These are phyloP conservation scores for Limnomonas spitsbergensis DNA, from an alignment of 139 green algal genomes.

Conservation along the genomic window DNA sequence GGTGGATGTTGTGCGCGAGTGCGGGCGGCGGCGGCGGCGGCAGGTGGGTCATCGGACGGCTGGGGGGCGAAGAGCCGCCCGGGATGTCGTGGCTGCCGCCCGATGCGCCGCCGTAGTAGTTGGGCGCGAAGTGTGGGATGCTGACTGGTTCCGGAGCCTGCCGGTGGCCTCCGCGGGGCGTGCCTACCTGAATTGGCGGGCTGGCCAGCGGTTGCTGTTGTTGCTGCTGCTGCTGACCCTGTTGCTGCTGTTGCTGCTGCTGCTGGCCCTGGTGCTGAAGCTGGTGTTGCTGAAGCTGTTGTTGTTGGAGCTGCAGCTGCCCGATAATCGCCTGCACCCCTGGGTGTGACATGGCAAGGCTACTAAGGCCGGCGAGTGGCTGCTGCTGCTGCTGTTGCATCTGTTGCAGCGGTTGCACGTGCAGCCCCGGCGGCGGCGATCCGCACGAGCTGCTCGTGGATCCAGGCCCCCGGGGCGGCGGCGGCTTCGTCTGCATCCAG, in stretches of 20 bases:
- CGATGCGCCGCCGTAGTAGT: too few relatives aligned
- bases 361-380: too few relatives aligned
- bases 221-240: conserved; percentile 10
- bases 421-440: too few relatives aligned
- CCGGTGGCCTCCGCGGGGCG: too few relatives aligned
- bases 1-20: conserved; percentile 40
- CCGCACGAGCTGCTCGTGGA: too few relatives aligned
- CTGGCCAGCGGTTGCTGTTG: conserved; percentile 11
- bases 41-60: conserved; percentile 19
- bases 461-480: too few relatives aligned
- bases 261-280: conserved; percentile 14
- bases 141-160: conserved; percentile 15
- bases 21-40: conserved; percentile 33
- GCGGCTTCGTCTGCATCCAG: too few relatives aligned
- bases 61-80: conserved; percentile 24
- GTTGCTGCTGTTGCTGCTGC: conserved; percentile 20
- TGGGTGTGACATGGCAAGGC: neutral
- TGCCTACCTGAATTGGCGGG: too few relatives aligned
- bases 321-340: too few relatives aligned
- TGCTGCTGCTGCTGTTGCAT: conserved; percentile 17
- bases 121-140: too few relatives aligned
- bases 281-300: neutral
- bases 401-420: conserved; percentile 17
- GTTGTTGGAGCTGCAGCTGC: conserved; percentile 9
- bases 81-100: neutral